Percentiles rank a stretch among this genome's conserved stretches.
These are phyloP conservation scores for Phytophthora idaei DNA, from an alignment of 352 stramenopile genomes.

Conservation along the genomic window DNA sequence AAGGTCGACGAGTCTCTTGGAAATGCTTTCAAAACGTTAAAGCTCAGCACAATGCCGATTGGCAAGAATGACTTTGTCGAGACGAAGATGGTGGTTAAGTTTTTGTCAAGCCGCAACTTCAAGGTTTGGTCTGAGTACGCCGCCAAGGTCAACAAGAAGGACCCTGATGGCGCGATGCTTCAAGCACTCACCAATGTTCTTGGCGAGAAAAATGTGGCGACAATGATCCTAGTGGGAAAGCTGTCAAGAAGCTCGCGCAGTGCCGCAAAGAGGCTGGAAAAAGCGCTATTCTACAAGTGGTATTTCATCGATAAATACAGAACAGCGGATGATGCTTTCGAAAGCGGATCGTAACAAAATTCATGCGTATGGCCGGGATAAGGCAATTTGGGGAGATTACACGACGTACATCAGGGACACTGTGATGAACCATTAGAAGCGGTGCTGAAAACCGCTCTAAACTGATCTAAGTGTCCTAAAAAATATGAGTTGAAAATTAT, in stretches of 20 bases:
- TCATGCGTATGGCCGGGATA: too few species aligned
- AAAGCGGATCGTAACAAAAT: too few species aligned
- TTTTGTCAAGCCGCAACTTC: neutral
- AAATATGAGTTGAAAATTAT: too few species aligned
- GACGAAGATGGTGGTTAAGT: neutral
- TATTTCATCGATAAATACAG: neutral
- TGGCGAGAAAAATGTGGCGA: constrained; percentile 1
- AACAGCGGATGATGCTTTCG: neutral
- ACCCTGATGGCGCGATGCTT: neutral
- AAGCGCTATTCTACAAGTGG: constrained; percentile 8
- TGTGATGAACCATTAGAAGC: too few species aligned
- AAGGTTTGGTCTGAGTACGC: neutral
- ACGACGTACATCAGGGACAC: too few species aligned
- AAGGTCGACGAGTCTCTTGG: neutral
- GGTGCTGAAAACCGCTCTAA: too few species aligned
- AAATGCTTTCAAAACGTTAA: neutral
- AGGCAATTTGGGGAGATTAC: too few species aligned
- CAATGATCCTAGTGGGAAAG: constrained; percentile 1
- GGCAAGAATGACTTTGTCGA: neutral
- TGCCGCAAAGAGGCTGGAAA: constrained; percentile 1
- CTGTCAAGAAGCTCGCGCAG: neutral
- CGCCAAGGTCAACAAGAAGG: neutral
- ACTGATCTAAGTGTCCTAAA: too few species aligned
- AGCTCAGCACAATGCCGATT: neutral
- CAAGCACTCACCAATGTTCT: neutral